These are phyloP conservation scores for Penicillium carneum DNA, from an alignment of 2,329 filamentous ascomycete genomes.

Conservation along the genomic window DNA sequence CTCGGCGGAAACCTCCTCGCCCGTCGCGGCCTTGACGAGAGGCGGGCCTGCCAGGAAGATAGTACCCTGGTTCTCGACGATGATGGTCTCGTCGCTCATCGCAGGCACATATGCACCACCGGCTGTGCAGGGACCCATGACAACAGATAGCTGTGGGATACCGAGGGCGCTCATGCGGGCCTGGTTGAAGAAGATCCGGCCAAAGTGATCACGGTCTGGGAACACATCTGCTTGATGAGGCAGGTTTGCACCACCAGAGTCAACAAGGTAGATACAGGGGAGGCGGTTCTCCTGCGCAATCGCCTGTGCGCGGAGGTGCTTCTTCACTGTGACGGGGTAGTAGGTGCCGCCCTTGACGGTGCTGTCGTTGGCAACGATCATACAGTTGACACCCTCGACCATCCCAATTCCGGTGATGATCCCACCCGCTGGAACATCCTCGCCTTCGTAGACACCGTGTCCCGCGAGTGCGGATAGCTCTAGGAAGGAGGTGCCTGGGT, in stretches of 20 bases:
- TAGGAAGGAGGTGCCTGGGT: constrained; percentile 87
- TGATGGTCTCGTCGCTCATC: constrained; percentile 98
- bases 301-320: constrained; percentile 89
- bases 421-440: constrained; percentile 85
- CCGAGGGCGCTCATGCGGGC: constrained; percentile 87
- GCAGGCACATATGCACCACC: constrained; percentile 94
- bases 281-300: constrained; percentile 86
- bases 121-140: constrained; percentile 97
- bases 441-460: constrained; percentile 82
- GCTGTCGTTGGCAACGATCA: constrained; percentile 94
- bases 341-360: constrained; percentile 98
- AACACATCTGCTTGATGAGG: constrained; percentile 96
- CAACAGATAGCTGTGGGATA: constrained; percentile 91
- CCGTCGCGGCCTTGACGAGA: constrained; percentile 93
- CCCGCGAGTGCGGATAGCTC: constrained; percentile 93
- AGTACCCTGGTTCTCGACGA: constrained; percentile 92
- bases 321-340: constrained; percentile 96
- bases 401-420: constrained; percentile 92
- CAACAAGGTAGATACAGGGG: constrained; percentile 91
- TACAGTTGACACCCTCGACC: constrained; percentile 87
- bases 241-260: constrained; percentile 92
- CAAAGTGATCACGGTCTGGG: constrained; percentile 92
- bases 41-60: constrained; percentile 96
- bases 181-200: constrained; percentile 98
- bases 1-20: constrained; percentile 88